Conservation (phyloP, 345 rosid genomes). For the Combretum micranthum region DNA sequence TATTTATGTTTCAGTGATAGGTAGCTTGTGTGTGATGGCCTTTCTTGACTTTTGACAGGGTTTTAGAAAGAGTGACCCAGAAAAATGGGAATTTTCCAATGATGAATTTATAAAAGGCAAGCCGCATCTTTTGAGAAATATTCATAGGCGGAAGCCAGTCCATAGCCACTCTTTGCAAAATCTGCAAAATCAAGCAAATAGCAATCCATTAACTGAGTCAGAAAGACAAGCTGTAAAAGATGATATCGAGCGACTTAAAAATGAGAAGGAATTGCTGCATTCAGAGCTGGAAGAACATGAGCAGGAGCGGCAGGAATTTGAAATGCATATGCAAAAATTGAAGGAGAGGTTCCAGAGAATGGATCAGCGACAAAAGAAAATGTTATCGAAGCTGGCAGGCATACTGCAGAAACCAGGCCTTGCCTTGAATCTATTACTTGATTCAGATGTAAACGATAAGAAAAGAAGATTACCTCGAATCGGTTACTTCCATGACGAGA, state of each 20-base stretch:
- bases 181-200: slow-evolving; percentile 41
- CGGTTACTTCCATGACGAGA: slow-evolving; percentile 32
- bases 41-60: slow-evolving; percentile 42
- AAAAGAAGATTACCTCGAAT: slow-evolving; percentile 63
- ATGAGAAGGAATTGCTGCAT: slow-evolving; percentile 49
- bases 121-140: slow-evolving; percentile 74
- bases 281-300: slow-evolving; percentile 51
- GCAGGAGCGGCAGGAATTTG: slow-evolving; percentile 44
- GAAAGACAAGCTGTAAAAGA: slow-evolving; percentile 63
- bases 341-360: slow-evolving; percentile 59
- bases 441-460: slow-evolving; percentile 45
- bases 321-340: slow-evolving; percentile 45
- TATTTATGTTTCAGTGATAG: neutral
- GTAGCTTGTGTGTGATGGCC: slow-evolving; percentile 9
- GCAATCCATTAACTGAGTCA: slow-evolving; percentile 40
- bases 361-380: slow-evolving; percentile 48
- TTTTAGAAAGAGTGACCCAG: slow-evolving; percentile 74
- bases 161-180: slow-evolving; percentile 78
- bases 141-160: slow-evolving; percentile 84
- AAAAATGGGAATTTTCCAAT: slow-evolving; percentile 91
- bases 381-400: slow-evolving; percentile 41
- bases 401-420: slow-evolving; percentile 64
- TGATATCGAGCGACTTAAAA: slow-evolving; percentile 48
- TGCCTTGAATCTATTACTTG: slow-evolving; percentile 44
- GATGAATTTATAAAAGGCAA: slow-evolving; percentile 76